Conservation (phyloP, 768 basidiomycete species). For the Mrakia gelida region DNA sequence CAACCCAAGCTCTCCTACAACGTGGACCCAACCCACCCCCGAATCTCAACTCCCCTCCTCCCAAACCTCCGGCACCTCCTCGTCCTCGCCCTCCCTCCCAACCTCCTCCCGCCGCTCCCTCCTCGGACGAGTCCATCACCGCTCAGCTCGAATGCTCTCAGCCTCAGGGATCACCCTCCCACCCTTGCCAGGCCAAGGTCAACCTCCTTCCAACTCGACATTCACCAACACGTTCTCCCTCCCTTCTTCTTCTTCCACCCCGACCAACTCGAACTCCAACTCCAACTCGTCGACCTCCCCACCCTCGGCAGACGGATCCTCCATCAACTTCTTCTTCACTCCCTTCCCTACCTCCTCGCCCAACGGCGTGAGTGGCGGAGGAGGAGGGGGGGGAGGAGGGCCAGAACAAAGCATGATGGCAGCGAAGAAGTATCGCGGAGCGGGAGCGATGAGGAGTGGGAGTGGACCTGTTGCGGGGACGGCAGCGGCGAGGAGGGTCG, state of each 20-base stretch:
- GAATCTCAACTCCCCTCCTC: not conserved
- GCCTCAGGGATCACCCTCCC: constrained; percentile 8
- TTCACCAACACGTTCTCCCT: not conserved
- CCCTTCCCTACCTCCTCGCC: not conserved
- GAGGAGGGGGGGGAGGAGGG: not conserved
- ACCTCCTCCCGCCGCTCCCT: not conserved
- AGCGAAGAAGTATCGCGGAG: constrained; percentile 13
- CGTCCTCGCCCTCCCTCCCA: not conserved
- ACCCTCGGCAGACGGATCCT: not conserved
- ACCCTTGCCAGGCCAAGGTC: not conserved
- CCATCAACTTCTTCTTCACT: constrained; percentile 17
- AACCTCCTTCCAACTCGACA: too few species aligned
- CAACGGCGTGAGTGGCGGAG: not conserved
- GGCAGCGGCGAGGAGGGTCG: not conserved
- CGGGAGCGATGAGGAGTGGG: constrained; percentile 10
- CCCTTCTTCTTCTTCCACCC: not conserved
- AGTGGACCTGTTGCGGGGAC: not conserved
- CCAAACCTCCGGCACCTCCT: not conserved
- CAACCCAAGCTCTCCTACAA: too few species aligned
- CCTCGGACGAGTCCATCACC: constrained; percentile 5
- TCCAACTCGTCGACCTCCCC: not conserved
- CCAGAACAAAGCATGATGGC: constrained; percentile 9
- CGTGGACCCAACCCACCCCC: not conserved
- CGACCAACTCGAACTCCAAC: not conserved
- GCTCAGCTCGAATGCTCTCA: constrained; percentile 5